A percentile compares a stretch with the other conserved stretches of the same genome.
phyloP scores from a whole-genome alignment of 139 green algal genomes.

The Pseudopediastrum boryanum region DNA sequence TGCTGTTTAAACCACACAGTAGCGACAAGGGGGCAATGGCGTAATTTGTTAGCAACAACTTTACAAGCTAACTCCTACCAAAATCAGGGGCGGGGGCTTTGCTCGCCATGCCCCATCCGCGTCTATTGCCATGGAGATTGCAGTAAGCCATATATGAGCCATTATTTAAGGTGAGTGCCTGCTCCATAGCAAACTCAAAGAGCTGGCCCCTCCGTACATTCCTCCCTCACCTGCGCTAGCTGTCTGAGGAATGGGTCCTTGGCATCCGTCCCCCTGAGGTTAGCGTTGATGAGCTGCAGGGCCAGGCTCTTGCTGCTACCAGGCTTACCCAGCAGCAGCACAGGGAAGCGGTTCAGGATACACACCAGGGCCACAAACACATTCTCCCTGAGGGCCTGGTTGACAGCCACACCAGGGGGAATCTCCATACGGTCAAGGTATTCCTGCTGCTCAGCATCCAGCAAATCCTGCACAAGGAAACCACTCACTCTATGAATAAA shows the following conservation, averaged over 20 bases:
- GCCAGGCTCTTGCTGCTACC: constrained; percentile 46
- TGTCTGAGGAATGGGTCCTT: constrained; percentile 17
- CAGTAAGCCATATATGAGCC: no score
- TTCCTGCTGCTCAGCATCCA: constrained; percentile 41
- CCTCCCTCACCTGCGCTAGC: constrained; percentile 18
- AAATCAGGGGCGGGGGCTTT: no score
- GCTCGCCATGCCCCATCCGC: no score
- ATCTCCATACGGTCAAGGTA: constrained; percentile 43
- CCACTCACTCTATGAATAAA: neutral
- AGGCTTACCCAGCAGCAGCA: constrained; percentile 47
- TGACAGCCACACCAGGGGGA: constrained; percentile 21
- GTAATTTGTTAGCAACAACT: no score
- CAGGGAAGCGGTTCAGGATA: constrained; percentile 44
- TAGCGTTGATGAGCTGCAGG: constrained; percentile 46
- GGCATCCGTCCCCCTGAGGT: constrained; percentile 38
- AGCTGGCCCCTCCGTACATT: no score
- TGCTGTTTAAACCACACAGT: no score
- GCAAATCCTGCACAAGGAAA: neutral
- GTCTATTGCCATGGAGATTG: no score
- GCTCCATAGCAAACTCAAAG: no score
- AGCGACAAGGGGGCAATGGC: no score
- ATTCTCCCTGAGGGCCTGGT: constrained; percentile 41
- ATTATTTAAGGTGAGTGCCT: no score
- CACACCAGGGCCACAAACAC: constrained; percentile 49
- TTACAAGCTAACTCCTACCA: no score